phyloP scores from a whole-genome alignment of 2,329 filamentous ascomycete species.

The Colletotrichum sublineola region DNA sequence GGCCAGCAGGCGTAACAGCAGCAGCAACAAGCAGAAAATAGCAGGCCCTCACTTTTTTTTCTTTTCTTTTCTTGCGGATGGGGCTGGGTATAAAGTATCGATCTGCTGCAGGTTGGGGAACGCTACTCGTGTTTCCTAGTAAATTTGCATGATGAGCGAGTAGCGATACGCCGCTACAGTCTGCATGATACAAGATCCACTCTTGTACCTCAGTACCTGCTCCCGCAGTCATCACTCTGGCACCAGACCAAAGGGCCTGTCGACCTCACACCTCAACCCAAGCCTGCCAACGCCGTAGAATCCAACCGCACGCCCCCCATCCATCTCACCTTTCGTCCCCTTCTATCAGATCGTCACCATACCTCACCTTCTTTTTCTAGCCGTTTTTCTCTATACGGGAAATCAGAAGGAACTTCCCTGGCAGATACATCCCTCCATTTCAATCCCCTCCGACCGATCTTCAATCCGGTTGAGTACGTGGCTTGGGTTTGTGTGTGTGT shows the following conservation, averaged over 20 bases:
- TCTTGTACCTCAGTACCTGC: constrained; percentile 37
- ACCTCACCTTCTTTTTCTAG: constrained; percentile 3
- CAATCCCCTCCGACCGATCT: constrained; percentile 6
- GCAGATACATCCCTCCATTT: constrained; percentile 4
- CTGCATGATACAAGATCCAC: constrained; percentile 41
- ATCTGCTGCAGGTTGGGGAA: constrained; percentile 34
- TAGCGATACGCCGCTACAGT: constrained; percentile 33
- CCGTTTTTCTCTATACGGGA: neutral
- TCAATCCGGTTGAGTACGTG: neutral
- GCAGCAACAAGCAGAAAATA: constrained; percentile 8
- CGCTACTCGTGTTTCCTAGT: constrained; percentile 1
- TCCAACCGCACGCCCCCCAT: constrained; percentile 39
- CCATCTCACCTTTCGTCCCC: constrained; percentile 34
- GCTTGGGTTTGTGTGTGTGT: neutral
- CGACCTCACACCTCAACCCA: constrained; percentile 41
- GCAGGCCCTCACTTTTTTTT: constrained; percentile 27
- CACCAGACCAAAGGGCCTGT: constrained; percentile 35
- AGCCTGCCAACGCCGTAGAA: constrained; percentile 40
- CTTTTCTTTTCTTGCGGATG: constrained; percentile 20
- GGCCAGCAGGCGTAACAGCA: constrained; percentile 23
- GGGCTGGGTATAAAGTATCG: constrained; percentile 35
- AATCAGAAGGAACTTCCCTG: constrained; percentile 2
- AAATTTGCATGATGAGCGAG: neutral
- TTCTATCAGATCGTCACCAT: constrained; percentile 40
- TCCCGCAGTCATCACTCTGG: constrained; percentile 40